A percentile compares a stretch with the other conserved stretches of the same genome.
Evolutionary conservation across 2,329 filamentous ascomycete genomes (phyloP).

Genomic region (Neodidymelliopsis sp.): DNA sequence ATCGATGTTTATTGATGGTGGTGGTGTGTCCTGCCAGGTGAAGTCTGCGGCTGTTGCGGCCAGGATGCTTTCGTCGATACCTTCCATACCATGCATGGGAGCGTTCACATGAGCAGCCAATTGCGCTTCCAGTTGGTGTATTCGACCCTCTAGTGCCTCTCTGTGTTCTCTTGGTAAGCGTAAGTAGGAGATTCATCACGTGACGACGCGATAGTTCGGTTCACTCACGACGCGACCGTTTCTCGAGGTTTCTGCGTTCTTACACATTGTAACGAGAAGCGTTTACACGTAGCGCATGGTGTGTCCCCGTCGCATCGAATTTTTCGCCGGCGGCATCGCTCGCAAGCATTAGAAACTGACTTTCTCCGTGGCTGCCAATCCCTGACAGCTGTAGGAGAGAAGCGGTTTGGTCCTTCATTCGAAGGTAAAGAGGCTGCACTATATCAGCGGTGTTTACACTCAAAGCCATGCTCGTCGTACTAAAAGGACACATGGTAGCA

Average conservation of each 20-base stretch:
- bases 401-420: constrained; percentile 40
- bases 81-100: constrained; percentile 49
- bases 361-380: constrained; percentile 48
- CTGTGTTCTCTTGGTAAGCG: constrained; percentile 42
- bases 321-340: constrained; percentile 46
- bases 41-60: constrained; percentile 37
- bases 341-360: constrained; percentile 49
- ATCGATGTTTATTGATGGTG: constrained; percentile 36
- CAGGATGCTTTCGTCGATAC: constrained; percentile 38
- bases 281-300: constrained; percentile 47
- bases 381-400: constrained; percentile 42
- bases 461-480: constrained; percentile 25
- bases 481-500: constrained; percentile 47
- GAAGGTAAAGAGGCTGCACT: constrained; percentile 38
- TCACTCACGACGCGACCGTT: constrained; percentile 46
- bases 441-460: neutral
- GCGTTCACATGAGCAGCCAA: constrained; percentile 45
- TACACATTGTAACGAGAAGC: constrained; percentile 48
- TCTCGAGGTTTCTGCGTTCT: constrained; percentile 48
- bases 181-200: constrained; percentile 31
- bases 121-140: constrained; percentile 49
- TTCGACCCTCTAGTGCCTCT: constrained; percentile 46
- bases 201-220: constrained; percentile 26
- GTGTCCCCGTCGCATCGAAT: constrained; percentile 49
- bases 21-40: constrained; percentile 40